Evolutionary conservation across 345 rosid species (phyloP), one percentile per base, ranked within the genome.

Genomic region (Populus ilicifolia): DNA sequence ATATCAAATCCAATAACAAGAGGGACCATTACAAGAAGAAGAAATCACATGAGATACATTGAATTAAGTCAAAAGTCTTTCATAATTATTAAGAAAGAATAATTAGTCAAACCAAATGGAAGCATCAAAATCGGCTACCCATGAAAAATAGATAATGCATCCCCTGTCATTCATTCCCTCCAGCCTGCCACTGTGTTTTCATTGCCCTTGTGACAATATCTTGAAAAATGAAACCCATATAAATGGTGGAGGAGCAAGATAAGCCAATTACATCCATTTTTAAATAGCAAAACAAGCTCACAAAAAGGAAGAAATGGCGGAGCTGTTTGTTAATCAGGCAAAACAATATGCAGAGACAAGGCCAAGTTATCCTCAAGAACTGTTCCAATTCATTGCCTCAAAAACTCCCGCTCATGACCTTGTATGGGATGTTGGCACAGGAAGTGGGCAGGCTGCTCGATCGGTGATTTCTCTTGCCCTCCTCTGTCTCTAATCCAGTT

Each of bases 391-490:
- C 82, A 90, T 94, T 23, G 92, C 94, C 66, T 93, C 95, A 13
- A 91, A 89, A 71, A 88, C 95, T 1, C 90, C 89, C 2, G 8
- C 9, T n/a, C 89, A 84, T 75, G 88, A 88, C 80, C 94, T 93
- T 56, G 98, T 77, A 5, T 94, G 97, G 98, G 98, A 94, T 73
- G 97, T 81, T 5, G 97, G 97, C 81, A 79, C 98, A 8, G 98
- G 98, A 17, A 91, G 85, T 36, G 98, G 97, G 70, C 97, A 94
- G 46, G 97, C 98, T 11, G 90, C 95, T 71, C 78, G 20, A 74
- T 84, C 94, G 33, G 98, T 94, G 74, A 82, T 84, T 86, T 69
- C 11, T 46, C 41, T 7, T 41, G n/a, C 21, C 27, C 63, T 56
- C 63, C 29, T 6, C 33, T 12, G n/a, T 62, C 13, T 75, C 71